Base-by-base conservation (phyloP, 2,329 filamentous ascomycete species). In the Microcyclospora tardicrescens region DNA sequence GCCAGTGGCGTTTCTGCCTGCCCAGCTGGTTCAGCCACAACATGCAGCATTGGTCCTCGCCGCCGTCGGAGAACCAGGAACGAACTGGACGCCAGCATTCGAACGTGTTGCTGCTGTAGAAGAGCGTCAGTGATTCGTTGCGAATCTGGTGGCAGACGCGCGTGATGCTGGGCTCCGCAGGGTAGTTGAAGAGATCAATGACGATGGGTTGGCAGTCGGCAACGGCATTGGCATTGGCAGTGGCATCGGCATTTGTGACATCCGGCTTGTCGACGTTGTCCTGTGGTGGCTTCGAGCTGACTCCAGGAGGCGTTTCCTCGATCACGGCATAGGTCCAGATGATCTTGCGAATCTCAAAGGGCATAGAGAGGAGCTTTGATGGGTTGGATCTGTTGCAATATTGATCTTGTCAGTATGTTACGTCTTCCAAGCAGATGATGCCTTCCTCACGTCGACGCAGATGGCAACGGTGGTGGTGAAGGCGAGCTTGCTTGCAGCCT, bases 81-180 rank as follows among this genome's bases (percentile, higher is more conserved):
- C 46, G 50, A 6, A 49, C 36, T 10, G 51, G 51, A 15, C 49
- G 42, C 51, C 51, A 53, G 35, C 44, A 47, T 32, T 53, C 51
- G 34, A 48, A 53, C 11, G 42, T 35, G 38, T 49, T 52, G 36
- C 39, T 33, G 16, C 46, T 30, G 30, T 53, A 51, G 44, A 52
- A 52, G 28, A 52, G 38, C 15, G 45, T 42, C 16, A 52, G 37
- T 8, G 48, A 43, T 40, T 53, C 49, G 15, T 37, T 36, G 14
- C 45, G 46, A 9, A 45, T 34, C 38, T 46, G 46, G 24, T 40
- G 43, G 24, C 40, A 52, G 9, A 44, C 45, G 24, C 37, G 34
- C 10, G 48, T 49, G 34, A 53, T 41, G 19, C 43, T 39, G 6
- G 42, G 34, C 11, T 38, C 36, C 10, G 33, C 33, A 12, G 37